Percentiles rank a stretch among this genome's conserved stretches.
Evolutionary conservation across 257 asterid species (phyloP).

Genomic region (Fraxinus anomala): DNA sequence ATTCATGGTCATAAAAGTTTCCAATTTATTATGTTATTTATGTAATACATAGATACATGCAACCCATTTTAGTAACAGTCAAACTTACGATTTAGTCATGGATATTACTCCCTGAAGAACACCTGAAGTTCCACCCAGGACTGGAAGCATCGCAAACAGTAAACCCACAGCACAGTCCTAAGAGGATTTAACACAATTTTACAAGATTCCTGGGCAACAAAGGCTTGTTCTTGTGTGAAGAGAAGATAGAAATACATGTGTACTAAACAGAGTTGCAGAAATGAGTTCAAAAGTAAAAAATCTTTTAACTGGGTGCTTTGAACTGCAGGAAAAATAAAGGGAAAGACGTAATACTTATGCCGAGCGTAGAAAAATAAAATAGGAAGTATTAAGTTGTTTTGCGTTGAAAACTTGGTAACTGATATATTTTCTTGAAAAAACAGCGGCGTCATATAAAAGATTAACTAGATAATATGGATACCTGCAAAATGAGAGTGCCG

Average conservation of each 20-base stretch:
- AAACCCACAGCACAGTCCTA: constrained; percentile 99
- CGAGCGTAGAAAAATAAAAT: constrained; percentile 8
- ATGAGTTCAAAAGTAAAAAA: not conserved
- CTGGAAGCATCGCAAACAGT: constrained; percentile 95
- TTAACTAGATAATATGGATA: constrained; percentile 29
- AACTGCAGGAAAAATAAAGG: constrained; percentile 19
- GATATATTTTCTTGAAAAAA: not conserved
- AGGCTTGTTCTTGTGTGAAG: not conserved
- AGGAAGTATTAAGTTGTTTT: not conserved
- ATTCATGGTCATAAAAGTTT: not conserved
- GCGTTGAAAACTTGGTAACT: constrained; percentile 1
- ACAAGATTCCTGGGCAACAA: not conserved
- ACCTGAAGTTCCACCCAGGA: constrained; percentile 96
- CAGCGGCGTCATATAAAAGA: constrained; percentile 14
- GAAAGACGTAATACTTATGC: not conserved
- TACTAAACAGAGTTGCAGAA: not conserved
- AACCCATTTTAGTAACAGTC: not conserved
- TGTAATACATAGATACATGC: not conserved
- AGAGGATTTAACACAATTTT: constrained; percentile 25
- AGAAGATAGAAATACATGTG: not conserved
- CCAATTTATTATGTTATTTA: not conserved
- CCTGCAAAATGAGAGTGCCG: constrained; percentile 97
- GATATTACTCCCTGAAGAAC: constrained; percentile 90
- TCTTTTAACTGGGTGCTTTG: constrained; percentile 12
- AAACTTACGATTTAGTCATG: constrained; percentile 94